These are phyloP conservation scores for Cercophora samala DNA, from an alignment of 495 filamentous ascomycete species.

Conservation along the genomic window DNA sequence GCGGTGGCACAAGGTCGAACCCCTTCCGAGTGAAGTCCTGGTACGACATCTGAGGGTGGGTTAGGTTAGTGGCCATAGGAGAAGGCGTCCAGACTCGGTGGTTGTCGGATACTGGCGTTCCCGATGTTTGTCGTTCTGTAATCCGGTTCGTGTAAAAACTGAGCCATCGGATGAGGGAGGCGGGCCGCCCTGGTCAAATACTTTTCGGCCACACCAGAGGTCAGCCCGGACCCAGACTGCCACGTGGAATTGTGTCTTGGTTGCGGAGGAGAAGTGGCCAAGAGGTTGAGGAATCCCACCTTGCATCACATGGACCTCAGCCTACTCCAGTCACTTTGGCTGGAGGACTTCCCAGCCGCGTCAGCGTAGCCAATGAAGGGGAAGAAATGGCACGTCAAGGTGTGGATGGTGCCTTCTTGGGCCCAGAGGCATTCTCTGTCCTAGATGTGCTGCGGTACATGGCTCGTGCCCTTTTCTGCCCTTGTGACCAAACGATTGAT, in stretches of 20 bases:
- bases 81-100: neutral
- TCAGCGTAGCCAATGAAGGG: constrained; percentile 20
- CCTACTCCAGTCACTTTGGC: constrained; percentile 12
- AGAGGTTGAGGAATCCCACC: neutral
- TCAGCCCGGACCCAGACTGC: constrained; percentile 5
- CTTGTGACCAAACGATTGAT: constrained; percentile 1
- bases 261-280: constrained; percentile 6
- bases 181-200: constrained; percentile 16
- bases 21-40: neutral
- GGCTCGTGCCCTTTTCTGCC: constrained; percentile 2
- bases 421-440: neutral
- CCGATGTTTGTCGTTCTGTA: neutral
- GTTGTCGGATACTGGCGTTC: constrained; percentile 3
- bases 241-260: constrained; percentile 21
- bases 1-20: neutral
- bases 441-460: neutral
- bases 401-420: neutral
- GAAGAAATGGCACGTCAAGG: neutral
- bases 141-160: constrained; percentile 10
- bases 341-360: constrained; percentile 1
- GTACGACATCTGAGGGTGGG: neutral
- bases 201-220: neutral
- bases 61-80: neutral
- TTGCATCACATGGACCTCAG: constrained; percentile 20
- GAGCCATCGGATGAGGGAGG: constrained; percentile 13